phyloP scores from a whole-genome alignment of 176 grass and related monocot species.

The Cocos nucifera region DNA sequence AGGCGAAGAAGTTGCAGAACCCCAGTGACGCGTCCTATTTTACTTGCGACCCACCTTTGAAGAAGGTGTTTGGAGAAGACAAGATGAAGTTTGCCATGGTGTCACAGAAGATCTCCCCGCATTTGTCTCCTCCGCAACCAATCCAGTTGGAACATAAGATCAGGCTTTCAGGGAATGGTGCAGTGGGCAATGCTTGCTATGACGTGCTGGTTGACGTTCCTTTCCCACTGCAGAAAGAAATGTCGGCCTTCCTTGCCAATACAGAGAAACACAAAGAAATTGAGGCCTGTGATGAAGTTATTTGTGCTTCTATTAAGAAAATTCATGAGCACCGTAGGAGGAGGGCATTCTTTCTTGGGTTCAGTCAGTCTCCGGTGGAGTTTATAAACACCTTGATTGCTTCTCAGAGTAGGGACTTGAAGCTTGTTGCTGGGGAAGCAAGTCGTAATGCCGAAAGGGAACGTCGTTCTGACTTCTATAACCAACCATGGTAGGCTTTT shows the following conservation, averaged over 20 bases:
- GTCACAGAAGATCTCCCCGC: slow-evolving; percentile 92
- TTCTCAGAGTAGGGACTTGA: slow-evolving; percentile 94
- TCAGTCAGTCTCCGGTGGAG: slow-evolving; percentile 92
- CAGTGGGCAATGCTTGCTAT: slow-evolving; percentile 66
- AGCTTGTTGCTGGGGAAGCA: slow-evolving; percentile 72
- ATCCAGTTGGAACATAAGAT: slow-evolving; percentile 86
- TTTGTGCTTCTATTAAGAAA: slow-evolving; percentile 96
- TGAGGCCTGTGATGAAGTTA: slow-evolving; percentile 89
- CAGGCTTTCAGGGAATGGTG: slow-evolving; percentile 60
- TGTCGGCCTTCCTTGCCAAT: slow-evolving; percentile 71
- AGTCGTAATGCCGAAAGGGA: slow-evolving; percentile 79
- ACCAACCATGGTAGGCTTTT: slow-evolving; percentile 72
- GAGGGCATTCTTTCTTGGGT: slow-evolving; percentile 92
- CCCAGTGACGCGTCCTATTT: slow-evolving; percentile 79
- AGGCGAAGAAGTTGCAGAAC: slow-evolving; percentile 92
- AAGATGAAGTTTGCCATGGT: slow-evolving; percentile 83
- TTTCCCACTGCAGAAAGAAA: slow-evolving; percentile 91
- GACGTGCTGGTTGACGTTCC: slow-evolving; percentile 92
- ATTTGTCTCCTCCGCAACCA: slow-evolving; percentile 53
- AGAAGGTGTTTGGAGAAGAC: slow-evolving; percentile 87
- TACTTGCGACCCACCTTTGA: slow-evolving; percentile 63
- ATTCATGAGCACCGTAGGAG: slow-evolving; percentile 97
- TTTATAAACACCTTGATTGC: slow-evolving; percentile 90
- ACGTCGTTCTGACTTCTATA: slow-evolving; percentile 83
- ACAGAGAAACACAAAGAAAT: slow-evolving; percentile 96